Percentiles rank a stretch among this genome's conserved stretches.
Conservation (phyloP, 2,329 filamentous ascomycete genomes). For the Metarhizium anisopliae region DNA sequence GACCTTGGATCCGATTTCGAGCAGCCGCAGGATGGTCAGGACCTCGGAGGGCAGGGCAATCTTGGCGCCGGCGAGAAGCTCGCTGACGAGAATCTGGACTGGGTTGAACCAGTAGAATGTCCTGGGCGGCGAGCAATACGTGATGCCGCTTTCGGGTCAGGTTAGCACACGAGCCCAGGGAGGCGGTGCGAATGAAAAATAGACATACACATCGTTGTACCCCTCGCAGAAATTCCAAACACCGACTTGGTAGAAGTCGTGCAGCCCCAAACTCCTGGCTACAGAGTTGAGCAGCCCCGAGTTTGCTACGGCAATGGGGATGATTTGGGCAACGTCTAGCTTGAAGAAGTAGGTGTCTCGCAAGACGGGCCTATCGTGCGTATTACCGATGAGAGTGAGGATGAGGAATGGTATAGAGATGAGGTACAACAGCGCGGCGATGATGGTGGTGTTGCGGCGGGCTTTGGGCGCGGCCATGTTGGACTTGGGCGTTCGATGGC, state of each 20-base stretch:
- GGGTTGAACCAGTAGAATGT: constrained; percentile 87
- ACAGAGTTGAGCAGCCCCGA: constrained; percentile 76
- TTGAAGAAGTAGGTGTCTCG: constrained; percentile 74
- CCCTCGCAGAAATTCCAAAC: constrained; percentile 91
- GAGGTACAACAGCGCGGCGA: constrained; percentile 63
- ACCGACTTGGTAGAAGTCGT: constrained; percentile 91
- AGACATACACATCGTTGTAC: constrained; percentile 52
- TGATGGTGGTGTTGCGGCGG: constrained; percentile 50
- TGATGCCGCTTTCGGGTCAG: constrained; percentile 51
- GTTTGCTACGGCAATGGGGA: constrained; percentile 64
- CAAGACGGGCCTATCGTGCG: constrained; percentile 50
- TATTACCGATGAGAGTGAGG: constrained; percentile 70
- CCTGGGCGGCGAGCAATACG: constrained; percentile 61
- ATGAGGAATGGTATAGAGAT: constrained; percentile 70
- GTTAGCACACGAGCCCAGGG: not conserved
- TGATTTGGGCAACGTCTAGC: constrained; percentile 73
- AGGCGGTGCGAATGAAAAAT: not conserved
- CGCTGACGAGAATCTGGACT: constrained; percentile 67
- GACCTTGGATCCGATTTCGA: constrained; percentile 65
- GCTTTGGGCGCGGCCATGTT: constrained; percentile 18
- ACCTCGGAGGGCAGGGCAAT: constrained; percentile 73
- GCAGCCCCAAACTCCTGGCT: constrained; percentile 74
- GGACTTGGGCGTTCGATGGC: not conserved
- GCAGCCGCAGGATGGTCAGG: constrained; percentile 62
- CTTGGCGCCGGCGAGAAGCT: constrained; percentile 73